Base-by-base conservation (phyloP, 768 basidiomycete species). In the Clitopilus passeckerianus region DNA sequence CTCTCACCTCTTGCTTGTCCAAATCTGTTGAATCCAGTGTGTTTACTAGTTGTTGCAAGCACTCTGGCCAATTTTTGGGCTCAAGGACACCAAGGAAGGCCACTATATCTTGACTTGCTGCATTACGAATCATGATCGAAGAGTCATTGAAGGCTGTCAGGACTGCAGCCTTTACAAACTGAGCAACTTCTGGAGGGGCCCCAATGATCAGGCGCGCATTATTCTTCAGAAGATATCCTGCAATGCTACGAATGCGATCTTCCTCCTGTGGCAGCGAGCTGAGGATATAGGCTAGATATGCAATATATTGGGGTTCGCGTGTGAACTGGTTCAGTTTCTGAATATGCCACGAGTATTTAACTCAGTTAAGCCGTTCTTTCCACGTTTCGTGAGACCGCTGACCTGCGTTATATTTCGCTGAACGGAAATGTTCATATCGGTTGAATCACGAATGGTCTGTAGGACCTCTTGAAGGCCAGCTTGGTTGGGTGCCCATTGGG, bases 201-300 rank as follows among this genome's bases (percentile, higher is more conserved):
- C 78, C 80, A 57, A 94, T 79, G 70, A 95, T 87, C 64, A 90
- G 81, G 59, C 86, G 83, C 46, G 92, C 84, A 67, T 94, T 95
- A 74, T 99, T 98, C 86, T 99, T 99, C 74, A 99, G 86, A 22
- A 98, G 80, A 67, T 98, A 92, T 44, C 96, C 96, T 23, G 96
- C 95, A 76, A 98, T 95, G 60, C 93, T 91, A 56, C 96, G 86
- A 71, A 96, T 93, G 54, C 91, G 89, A 70, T 93, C 94, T 69
- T 95, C 90, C 75, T 98, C 94, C 61, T 84, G 80, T 1, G 87
- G 80, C 78, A 91, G 76, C 50, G 81, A 80, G 59, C 89, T 86
- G 63, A 98, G 86, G 77, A 98, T 95, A 72, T 95, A 92, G 20
- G 91, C 91, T 63, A 99, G 87, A 82, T 99, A 98, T 59, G 90